Evolutionary conservation across 2,329 filamentous ascomycete genomes (phyloP).

Genomic region (Fusarium newnesense): DNA sequence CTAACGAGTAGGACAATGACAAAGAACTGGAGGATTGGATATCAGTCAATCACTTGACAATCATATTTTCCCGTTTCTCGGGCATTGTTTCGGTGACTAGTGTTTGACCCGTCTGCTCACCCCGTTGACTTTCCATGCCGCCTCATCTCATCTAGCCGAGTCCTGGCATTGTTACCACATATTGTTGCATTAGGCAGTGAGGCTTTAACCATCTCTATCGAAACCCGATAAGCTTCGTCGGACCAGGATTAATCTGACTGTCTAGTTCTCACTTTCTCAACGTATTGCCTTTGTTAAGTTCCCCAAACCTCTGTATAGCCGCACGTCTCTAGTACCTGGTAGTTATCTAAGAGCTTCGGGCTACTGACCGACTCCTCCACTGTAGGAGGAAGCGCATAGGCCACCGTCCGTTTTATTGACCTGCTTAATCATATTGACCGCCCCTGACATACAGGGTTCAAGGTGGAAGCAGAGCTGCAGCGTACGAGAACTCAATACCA

Average conservation of each 20-base stretch:
- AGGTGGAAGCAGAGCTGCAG: conserved; percentile 22
- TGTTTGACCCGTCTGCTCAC: conserved; percentile 10
- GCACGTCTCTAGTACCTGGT: background rate
- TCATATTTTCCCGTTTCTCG: background rate
- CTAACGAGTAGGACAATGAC: conserved; percentile 4
- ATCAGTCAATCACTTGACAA: background rate
- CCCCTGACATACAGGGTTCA: conserved; percentile 33
- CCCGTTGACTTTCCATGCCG: conserved; percentile 1
- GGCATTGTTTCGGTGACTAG: conserved; percentile 33
- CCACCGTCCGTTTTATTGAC: background rate
- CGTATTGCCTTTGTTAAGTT: background rate
- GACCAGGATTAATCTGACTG: background rate
- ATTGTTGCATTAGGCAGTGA: conserved; percentile 13
- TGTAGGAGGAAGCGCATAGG: conserved; percentile 1
- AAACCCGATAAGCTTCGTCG: background rate
- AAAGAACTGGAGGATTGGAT: background rate
- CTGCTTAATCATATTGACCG: conserved; percentile 15
- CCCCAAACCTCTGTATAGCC: background rate
- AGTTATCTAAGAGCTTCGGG: background rate
- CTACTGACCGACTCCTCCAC: background rate
- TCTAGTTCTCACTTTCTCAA: background rate
- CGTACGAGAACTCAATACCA: conserved; percentile 17
- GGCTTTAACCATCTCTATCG: background rate
- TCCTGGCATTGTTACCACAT: background rate
- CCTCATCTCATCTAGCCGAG: background rate